A percentile compares a stretch with the other conserved stretches of the same genome.
Evolutionary conservation across 768 basidiomycete genomes (phyloP).

Genomic region (Russula olivacea): DNA sequence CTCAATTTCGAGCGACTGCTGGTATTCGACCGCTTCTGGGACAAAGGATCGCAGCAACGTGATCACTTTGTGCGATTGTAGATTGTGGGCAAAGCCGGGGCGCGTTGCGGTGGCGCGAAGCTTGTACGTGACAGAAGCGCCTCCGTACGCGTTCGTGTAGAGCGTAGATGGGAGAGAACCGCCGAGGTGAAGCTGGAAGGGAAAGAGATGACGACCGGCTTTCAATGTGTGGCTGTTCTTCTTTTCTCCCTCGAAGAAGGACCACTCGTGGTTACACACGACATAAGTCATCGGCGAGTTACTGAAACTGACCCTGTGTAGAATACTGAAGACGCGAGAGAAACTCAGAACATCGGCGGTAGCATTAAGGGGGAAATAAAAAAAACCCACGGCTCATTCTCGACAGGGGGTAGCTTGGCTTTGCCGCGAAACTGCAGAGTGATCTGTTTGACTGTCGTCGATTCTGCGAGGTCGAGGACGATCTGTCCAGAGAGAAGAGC

Average conservation of each 20-base stretch:
- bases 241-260: slow-evolving; percentile 82
- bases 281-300: slow-evolving; percentile 48
- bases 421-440: slow-evolving; percentile 82
- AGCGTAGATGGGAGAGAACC: slow-evolving; percentile 81
- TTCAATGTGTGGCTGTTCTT: slow-evolving; percentile 83
- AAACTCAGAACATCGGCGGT: slow-evolving; percentile 10
- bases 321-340: neutral
- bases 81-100: slow-evolving; percentile 64
- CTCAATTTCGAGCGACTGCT: slow-evolving; percentile 91
- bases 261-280: slow-evolving; percentile 83
- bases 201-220: slow-evolving; percentile 90
- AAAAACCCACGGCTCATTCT: slow-evolving; percentile 55
- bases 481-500: slow-evolving; percentile 76
- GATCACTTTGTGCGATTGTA: slow-evolving; percentile 57
- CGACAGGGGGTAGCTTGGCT: slow-evolving; percentile 57
- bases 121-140: slow-evolving; percentile 78
- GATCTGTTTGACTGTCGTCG: slow-evolving; percentile 79
- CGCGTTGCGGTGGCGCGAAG: slow-evolving; percentile 81
- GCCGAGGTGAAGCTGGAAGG: slow-evolving; percentile 83
- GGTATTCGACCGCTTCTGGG: slow-evolving; percentile 86
- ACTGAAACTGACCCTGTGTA: slow-evolving; percentile 39
- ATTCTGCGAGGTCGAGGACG: slow-evolving; percentile 70
- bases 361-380: slow-evolving; percentile 12
- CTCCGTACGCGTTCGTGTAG: slow-evolving; percentile 46
- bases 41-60: slow-evolving; percentile 67